Conservation (phyloP, 129 eudicot genomes). For the Chrysanthemum seticuspe region DNA sequence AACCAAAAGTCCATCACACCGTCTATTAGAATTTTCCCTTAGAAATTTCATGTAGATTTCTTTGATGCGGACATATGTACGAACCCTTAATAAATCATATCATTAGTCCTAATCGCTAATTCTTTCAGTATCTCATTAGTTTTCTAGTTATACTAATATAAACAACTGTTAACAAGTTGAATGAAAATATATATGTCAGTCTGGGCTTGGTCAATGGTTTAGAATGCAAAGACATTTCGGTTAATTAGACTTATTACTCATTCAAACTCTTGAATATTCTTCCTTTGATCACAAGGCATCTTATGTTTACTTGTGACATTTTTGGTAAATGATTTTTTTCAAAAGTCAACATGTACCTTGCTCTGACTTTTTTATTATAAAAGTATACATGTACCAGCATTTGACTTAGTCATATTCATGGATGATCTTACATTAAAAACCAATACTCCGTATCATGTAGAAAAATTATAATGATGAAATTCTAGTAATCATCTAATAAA, state of each 20-base stretch:
- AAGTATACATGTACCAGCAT: not conserved
- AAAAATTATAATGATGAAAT: no score
- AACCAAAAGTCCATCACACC: constrained; percentile 22
- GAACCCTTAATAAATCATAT: not conserved
- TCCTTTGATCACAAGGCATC: not conserved
- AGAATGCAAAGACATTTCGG: constrained; percentile 15
- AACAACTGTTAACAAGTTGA: no score
- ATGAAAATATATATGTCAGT: no score
- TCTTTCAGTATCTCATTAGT: no score
- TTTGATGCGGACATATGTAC: not conserved
- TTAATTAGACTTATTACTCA: constrained; percentile 3
- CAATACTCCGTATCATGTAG: no score
- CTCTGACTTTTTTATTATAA: not conserved
- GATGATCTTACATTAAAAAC: no score
- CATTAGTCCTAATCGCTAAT: not conserved
- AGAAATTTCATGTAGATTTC: constrained; percentile 23
- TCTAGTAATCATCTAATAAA: no score
- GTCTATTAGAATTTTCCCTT: not conserved
- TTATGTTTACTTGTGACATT: constrained; percentile 15
- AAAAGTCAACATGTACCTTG: constrained; percentile 26
- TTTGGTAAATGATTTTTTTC: not conserved
- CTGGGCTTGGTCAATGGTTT: constrained; percentile 6
- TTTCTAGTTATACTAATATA: not conserved
- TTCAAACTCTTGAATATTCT: not conserved
- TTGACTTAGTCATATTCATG: not conserved